Percentiles rank a stretch among this genome's conserved stretches.
Evolutionary conservation across 2,329 filamentous ascomycete genomes (phyloP).

Genomic region (Emericellopsis cladophorae): DNA sequence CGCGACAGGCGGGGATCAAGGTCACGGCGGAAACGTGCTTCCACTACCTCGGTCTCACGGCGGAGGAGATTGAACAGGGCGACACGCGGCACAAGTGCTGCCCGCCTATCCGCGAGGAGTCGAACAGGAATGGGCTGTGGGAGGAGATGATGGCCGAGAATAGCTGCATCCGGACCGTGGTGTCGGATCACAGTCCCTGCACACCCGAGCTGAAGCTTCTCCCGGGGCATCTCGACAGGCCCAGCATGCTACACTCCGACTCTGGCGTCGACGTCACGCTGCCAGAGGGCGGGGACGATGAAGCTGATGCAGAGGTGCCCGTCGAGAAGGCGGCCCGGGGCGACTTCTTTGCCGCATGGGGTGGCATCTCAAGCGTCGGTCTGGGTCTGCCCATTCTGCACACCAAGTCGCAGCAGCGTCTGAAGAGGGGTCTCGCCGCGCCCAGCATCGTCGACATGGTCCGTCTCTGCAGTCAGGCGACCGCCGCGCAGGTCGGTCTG

Average conservation of each 20-base stretch:
- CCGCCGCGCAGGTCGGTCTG: constrained; percentile 78
- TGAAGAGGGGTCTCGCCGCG: constrained; percentile 28
- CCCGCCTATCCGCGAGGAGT: constrained; percentile 71
- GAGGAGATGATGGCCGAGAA: constrained; percentile 57
- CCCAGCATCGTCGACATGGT: constrained; percentile 65
- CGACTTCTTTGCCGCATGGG: constrained; percentile 95
- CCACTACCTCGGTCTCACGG: constrained; percentile 78
- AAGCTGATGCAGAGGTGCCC: constrained; percentile 16
- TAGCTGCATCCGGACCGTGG: constrained; percentile 73
- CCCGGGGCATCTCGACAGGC: constrained; percentile 45
- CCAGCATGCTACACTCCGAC: constrained; percentile 33
- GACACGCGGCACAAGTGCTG: constrained; percentile 94
- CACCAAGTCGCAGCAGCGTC: constrained; percentile 57
- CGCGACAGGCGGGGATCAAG: constrained; percentile 60
- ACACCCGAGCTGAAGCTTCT: constrained; percentile 89
- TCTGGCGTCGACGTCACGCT: constrained; percentile 38
- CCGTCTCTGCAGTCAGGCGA: constrained; percentile 73
- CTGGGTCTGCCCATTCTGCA: constrained; percentile 84
- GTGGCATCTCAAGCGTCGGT: constrained; percentile 87
- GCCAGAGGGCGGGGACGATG: constrained; percentile 12
- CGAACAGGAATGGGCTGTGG: constrained; percentile 82
- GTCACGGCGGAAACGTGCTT: constrained; percentile 94
- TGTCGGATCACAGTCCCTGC: constrained; percentile 93
- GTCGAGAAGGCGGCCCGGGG: constrained; percentile 28
- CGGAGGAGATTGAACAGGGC: constrained; percentile 70